Conservation (phyloP, 495 filamentous ascomycete species). For the Podospora australis region DNA sequence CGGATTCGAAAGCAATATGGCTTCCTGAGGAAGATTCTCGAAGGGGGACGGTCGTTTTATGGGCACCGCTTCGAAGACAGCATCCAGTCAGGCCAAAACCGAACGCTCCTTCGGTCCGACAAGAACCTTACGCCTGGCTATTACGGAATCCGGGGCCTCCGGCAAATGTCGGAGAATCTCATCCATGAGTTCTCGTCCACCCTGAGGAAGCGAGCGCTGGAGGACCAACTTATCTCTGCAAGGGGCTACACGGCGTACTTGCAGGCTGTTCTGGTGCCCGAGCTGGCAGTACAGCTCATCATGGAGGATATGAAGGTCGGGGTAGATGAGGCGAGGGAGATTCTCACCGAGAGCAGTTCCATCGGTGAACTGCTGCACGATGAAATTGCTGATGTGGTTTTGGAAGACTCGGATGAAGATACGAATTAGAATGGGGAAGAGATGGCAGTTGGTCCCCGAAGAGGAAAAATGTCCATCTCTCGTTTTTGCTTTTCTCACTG, state of each 20-base stretch:
- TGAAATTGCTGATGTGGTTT: constrained; percentile 54
- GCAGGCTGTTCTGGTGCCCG: constrained; percentile 80
- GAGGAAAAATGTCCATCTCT: neutral
- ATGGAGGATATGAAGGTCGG: constrained; percentile 77
- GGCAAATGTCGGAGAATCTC: constrained; percentile 57
- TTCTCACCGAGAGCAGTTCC: constrained; percentile 68
- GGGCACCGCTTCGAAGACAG: constrained; percentile 51
- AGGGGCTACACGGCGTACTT: constrained; percentile 70
- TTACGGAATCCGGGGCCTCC: constrained; percentile 74
- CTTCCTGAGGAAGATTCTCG: constrained; percentile 53
- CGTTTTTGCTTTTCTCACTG: neutral
- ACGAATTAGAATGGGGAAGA: no score
- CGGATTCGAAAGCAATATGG: constrained; percentile 53
- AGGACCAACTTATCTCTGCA: constrained; percentile 62
- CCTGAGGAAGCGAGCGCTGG: constrained; percentile 55
- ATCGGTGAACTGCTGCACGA: constrained; percentile 73
- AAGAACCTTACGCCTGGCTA: constrained; percentile 60
- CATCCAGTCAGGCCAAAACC: constrained; percentile 54
- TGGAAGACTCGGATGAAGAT: constrained; percentile 38
- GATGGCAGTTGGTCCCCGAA: no score
- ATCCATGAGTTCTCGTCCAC: constrained; percentile 53
- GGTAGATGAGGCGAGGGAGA: constrained; percentile 56
- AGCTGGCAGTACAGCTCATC: constrained; percentile 69
- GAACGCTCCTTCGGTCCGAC: constrained; percentile 52
- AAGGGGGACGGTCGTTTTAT: constrained; percentile 56